phyloP scores from a whole-genome alignment of 495 filamentous ascomycete genomes.

The Penicillium samsonianum region DNA sequence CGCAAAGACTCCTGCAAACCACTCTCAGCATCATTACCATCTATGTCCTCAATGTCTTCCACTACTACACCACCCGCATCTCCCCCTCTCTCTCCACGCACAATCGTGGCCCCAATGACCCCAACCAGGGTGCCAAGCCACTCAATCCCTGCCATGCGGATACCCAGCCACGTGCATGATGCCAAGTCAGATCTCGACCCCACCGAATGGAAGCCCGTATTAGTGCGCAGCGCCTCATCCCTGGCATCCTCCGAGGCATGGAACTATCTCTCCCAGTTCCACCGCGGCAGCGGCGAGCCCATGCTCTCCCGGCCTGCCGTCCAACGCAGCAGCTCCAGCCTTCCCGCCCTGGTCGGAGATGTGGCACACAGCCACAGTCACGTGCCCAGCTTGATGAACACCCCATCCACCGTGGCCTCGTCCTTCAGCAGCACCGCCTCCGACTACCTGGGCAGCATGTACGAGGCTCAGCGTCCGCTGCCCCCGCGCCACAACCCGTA shows the following conservation, averaged over 20 bases:
- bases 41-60: conserved; percentile 13
- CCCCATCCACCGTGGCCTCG: conserved; percentile 49
- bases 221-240: conserved; percentile 30
- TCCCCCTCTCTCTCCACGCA: conserved; percentile 41
- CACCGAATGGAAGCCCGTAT: conserved; percentile 59
- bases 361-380: conserved; percentile 8
- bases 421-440: conserved; percentile 45
- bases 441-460: conserved; percentile 39
- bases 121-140: conserved; percentile 38
- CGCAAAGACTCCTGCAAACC: conserved; percentile 55
- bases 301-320: conserved; percentile 32
- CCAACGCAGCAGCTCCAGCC: conserved; percentile 36
- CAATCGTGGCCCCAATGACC: conserved; percentile 47
- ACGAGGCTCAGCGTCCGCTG: conserved; percentile 37
- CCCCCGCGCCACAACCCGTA: conserved; percentile 46
- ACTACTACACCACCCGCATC: conserved; percentile 35
- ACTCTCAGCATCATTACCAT: conserved; percentile 42
- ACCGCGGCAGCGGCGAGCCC: conserved; percentile 29
- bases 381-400: conserved; percentile 41
- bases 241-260: conserved; percentile 50
- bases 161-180: conserved; percentile 43
- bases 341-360: conserved; percentile 42
- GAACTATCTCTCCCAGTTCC: conserved; percentile 53
- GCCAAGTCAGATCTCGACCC: conserved; percentile 56
- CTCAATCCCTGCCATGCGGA: conserved; percentile 36